phyloP scores from a whole-genome alignment of 768 basidiomycete species.

The Chalciporus pseudorubinellus region DNA sequence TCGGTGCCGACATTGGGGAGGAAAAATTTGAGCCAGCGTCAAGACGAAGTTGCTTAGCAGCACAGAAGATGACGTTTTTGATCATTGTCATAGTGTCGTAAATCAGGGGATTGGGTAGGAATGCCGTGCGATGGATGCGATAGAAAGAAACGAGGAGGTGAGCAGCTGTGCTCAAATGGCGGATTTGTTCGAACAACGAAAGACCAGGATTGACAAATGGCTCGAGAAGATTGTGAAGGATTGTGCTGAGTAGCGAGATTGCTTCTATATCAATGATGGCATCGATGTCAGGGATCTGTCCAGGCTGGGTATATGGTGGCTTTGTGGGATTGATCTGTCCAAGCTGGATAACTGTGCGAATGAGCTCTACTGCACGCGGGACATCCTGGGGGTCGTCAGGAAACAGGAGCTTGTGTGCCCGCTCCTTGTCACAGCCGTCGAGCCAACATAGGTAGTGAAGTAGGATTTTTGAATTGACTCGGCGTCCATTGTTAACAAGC shows the following conservation, averaged over 20 bases:
- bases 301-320: neutral
- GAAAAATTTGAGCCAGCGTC: slow-evolving; percentile 17
- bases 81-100: slow-evolving; percentile 26
- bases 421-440: neutral
- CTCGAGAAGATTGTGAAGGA: neutral
- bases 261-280: neutral
- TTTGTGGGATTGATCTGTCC: neutral
- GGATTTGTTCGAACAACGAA: slow-evolving; percentile 22
- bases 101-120: slow-evolving; percentile 31
- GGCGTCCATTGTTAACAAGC: neutral
- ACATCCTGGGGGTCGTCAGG: slow-evolving; percentile 34
- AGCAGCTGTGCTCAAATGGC: no score
- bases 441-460: neutral
- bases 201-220: neutral
- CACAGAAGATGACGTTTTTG: slow-evolving; percentile 20
- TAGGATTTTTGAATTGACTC: neutral
- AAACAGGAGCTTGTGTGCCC: slow-evolving; percentile 14
- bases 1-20: slow-evolving; percentile 29
- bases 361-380: slow-evolving; percentile 30
- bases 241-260: neutral
- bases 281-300: neutral
- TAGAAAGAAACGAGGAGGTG: slow-evolving; percentile 24
- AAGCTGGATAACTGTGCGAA: slow-evolving; percentile 9
- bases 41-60: slow-evolving; percentile 21
- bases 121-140: slow-evolving; percentile 8